Evolutionary conservation across 805 yeast genomes (phyloP), one percentile per base, ranked within the genome.

Genomic region (Cyberlindnera americana): DNA sequence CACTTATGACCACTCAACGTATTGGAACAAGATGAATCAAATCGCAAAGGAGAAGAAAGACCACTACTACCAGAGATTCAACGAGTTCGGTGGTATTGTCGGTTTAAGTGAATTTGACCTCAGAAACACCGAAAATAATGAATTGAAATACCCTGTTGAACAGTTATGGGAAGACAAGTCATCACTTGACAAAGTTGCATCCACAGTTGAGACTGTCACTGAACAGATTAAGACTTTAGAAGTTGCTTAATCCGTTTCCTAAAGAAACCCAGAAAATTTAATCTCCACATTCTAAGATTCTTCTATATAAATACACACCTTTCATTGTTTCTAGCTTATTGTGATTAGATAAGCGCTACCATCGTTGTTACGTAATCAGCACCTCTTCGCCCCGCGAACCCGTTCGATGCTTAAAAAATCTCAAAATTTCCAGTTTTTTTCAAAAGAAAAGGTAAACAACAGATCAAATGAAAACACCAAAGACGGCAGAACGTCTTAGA

Each of bases 61-160:
- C n/a, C 75, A 70, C 39, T 90, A 87, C 62, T 65, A 81, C 64
- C 66, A 73, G 40, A 73, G 91, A 52, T 93, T 81, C 56, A 70
- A 77, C 35, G 71, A 72, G 52, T 81, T 87, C 48, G 97, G 97
- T 22, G 59, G 64, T 21, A 62, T 65, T 18, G 72, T 86, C 25
- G 99, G 98, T 3, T 72, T 88, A 46, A 80, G 91, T 56, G 99
- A 91, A 59, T 67, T 67, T 38, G 96, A 85, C 56, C 69, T 91
- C 46, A 76, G 97, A 61, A 77, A 72, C 18, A 12, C 38, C 19
- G 41, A 48, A 3, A 29, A 32, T 24, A 52, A 50, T 1, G 46
- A 42, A 13, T 29, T 54, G 21, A 31, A 24, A 3, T 43, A 38
- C 36, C 54, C 56, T 3, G 56, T 52, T 17, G 49, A 38, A 15